These are phyloP conservation scores for Salvia rosmarinus DNA, from an alignment of 257 asterid genomes.

Conservation along the genomic window DNA sequence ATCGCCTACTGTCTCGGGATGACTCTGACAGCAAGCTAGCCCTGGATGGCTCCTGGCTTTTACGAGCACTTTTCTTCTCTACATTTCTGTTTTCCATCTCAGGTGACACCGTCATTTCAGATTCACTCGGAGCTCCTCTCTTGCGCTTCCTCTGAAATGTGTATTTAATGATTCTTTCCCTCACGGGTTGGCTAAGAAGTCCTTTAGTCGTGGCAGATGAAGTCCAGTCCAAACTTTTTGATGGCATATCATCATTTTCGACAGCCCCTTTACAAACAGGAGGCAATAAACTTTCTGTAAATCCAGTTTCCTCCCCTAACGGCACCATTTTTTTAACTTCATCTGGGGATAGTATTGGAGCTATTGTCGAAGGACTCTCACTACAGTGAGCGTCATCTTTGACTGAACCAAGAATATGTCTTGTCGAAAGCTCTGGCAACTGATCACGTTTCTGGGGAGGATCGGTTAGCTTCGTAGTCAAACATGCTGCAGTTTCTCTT, in stretches of 20 bases:
- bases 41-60: constrained; percentile 40
- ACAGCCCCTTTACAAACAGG: constrained; percentile 37
- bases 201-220: constrained; percentile 32
- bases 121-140: constrained; percentile 45
- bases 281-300: constrained; percentile 34
- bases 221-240: constrained; percentile 23
- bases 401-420: constrained; percentile 34
- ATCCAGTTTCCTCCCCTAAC: constrained; percentile 39
- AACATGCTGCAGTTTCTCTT: constrained; percentile 35
- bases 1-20: constrained; percentile 55
- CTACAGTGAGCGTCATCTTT: constrained; percentile 19
- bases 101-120: constrained; percentile 42
- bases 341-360: constrained; percentile 30
- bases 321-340: constrained; percentile 39
- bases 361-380: constrained; percentile 31
- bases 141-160: constrained; percentile 86
- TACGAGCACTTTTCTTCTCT: constrained; percentile 31
- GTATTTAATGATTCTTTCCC: constrained; percentile 63
- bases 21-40: constrained; percentile 48
- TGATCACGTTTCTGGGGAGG: constrained; percentile 32
- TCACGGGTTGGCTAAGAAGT: constrained; percentile 35
- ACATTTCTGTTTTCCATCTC: constrained; percentile 40
- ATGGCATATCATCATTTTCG: constrained; percentile 33
- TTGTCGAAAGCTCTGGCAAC: constrained; percentile 33
- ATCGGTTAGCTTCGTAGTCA: constrained; percentile 36